Evolutionary conservation across 2,329 filamentous ascomycete genomes (phyloP), one percentile per base, ranked within the genome.

Genomic region (Ceratocystis papillata): DNA sequence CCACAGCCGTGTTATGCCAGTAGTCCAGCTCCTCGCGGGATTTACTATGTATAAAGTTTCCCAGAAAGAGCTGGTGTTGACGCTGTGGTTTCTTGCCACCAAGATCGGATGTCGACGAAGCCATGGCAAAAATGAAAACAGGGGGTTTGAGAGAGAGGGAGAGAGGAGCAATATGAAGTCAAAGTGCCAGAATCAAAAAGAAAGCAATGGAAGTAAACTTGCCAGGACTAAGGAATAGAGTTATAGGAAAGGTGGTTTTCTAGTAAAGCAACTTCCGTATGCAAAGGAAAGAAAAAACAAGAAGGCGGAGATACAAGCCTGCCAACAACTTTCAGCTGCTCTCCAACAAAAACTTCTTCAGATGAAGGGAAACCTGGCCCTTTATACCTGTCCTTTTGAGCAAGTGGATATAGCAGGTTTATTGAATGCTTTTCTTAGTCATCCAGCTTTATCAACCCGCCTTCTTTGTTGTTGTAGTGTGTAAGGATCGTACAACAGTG

Each of bases 21-120:
- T 81, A 81, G 62, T 81, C 76, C 17, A 85, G 76, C 70, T 79
- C 73, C 66, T 76, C 75, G 2, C 78, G 76, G 15, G 73, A 75
- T 69, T 76, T 79, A 72, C 79, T 78, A 73, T 84, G 80, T 66
- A 85, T 75, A 70, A 85, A 85, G 0, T 79, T 80, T 67, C 83
- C 83, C 46, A 80, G 71, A 69, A 83, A 81, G 22, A 84, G 70
- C 70, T 81, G 55, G 22, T 60, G 48, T 70, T 81, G 55, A 25
- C 53, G 48, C 25, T 28, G 17, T 7, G 46, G 22, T 10, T 25
- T 45, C n/a, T 66, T 17, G 20, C 15, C 28, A 15, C 55, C 28
- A 33, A 22, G 28, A 37, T n/a, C 2, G 12, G 15, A 30, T n/a
- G 17, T 37, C 30, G 55, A 37, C 22, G 25, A 10, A 2, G 55